A percentile compares a stretch with the other conserved stretches of the same genome.
These are phyloP conservation scores for Lactarius deliciosus DNA, from an alignment of 768 basidiomycete species.

Conservation along the genomic window DNA sequence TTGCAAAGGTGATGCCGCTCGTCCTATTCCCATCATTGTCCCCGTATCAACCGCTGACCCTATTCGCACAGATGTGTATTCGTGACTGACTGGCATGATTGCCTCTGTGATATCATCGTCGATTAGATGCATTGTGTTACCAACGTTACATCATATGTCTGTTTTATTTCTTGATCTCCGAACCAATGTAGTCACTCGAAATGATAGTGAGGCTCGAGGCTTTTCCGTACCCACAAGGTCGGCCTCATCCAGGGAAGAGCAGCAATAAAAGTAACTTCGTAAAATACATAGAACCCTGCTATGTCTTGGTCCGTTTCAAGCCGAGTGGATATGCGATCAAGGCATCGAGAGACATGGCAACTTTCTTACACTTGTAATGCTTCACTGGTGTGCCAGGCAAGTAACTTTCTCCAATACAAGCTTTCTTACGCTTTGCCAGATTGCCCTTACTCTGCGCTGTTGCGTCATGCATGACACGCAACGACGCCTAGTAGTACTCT, in stretches of 20 bases:
- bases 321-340: constrained; percentile 50
- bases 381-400: too few relatives aligned
- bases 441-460: too few relatives aligned
- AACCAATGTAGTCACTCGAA: background rate
- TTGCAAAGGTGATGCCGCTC: constrained; percentile 21
- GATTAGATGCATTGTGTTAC: constrained; percentile 27
- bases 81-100: constrained; percentile 22
- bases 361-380: too few relatives aligned
- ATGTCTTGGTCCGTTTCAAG: background rate
- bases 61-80: constrained; percentile 23
- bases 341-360: constrained; percentile 61
- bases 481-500: too few relatives aligned
- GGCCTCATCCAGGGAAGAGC: background rate
- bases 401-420: too few relatives aligned
- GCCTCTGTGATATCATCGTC: constrained; percentile 26
- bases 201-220: constrained; percentile 3
- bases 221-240: background rate
- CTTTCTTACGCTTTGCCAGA: too few relatives aligned
- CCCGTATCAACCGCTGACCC: background rate
- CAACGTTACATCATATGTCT: constrained; percentile 10
- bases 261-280: background rate
- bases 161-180: background rate
- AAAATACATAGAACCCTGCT: background rate
- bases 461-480: too few relatives aligned
- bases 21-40: background rate